Conservation (phyloP, 192 early-diverging fungal species). For the Backusella parvicylindrica region DNA sequence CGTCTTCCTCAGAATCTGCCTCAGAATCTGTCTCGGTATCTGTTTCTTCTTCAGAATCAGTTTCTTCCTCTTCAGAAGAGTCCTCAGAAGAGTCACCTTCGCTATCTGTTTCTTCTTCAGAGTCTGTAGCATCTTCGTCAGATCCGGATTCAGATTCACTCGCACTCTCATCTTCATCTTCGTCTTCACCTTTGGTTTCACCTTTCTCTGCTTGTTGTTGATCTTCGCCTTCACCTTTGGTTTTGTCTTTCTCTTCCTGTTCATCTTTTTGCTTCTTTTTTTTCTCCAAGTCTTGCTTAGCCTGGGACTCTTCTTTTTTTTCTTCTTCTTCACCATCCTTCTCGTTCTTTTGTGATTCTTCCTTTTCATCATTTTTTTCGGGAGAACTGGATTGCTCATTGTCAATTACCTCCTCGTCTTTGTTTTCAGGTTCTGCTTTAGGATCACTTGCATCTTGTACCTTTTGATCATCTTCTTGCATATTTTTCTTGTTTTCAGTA, state of each 20-base stretch:
- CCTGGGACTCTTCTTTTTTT: not conserved
- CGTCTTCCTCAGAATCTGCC: not conserved
- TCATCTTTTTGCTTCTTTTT: not conserved
- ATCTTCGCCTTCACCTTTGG: not conserved
- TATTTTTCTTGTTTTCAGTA: not conserved
- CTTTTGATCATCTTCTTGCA: not conserved
- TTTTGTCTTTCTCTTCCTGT: not conserved
- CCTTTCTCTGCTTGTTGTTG: not conserved
- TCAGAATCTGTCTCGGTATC: not conserved
- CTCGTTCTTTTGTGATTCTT: not conserved
- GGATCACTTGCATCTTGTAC: not conserved
- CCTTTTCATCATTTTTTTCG: not conserved
- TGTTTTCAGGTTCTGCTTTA: not conserved
- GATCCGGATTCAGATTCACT: not conserved
- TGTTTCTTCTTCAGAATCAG: not conserved
- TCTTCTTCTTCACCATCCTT: not conserved
- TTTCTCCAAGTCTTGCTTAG: not conserved
- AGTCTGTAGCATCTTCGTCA: not conserved
- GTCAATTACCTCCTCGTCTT: not conserved
- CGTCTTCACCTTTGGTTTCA: not conserved
- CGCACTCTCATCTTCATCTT: not conserved
- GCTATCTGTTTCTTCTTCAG: not conserved
- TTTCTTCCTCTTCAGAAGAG: not conserved
- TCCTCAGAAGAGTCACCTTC: not conserved
- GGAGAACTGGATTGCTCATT: not conserved